These are phyloP conservation scores for Solanum okadae DNA, from an alignment of 257 asterid species.

Conservation along the genomic window DNA sequence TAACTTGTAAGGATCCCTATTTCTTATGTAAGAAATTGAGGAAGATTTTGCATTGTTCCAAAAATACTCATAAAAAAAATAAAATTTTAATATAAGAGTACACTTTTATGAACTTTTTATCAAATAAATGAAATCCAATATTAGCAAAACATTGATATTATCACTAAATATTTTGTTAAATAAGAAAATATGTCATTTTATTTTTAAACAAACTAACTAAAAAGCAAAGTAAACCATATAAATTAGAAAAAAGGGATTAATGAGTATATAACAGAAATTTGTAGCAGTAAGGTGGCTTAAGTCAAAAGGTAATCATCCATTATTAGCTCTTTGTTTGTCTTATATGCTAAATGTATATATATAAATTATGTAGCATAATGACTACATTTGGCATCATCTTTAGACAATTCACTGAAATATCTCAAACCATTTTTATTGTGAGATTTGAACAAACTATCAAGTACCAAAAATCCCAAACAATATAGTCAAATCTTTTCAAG, in stretches of 20 bases:
- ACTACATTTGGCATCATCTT: neutral
- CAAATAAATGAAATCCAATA: no score
- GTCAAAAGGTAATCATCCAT: neutral
- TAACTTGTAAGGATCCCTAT: neutral
- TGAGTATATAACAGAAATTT: no score
- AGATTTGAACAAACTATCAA: neutral
- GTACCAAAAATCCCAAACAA: neutral
- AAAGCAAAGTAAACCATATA: no score
- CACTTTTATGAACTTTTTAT: neutral
- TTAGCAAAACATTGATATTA: no score
- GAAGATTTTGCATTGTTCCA: neutral
- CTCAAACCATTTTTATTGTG: neutral
- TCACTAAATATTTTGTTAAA: no score
- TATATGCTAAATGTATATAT: neutral
- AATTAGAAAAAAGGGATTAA: no score
- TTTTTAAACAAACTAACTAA: no score
- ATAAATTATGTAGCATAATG: neutral
- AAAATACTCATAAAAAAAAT: no score
- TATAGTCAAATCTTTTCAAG: neutral
- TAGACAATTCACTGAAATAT: neutral
- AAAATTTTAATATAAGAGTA: neutral
- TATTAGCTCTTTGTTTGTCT: neutral
- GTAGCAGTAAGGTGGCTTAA: neutral
- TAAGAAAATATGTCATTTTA: no score
- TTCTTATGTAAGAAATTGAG: neutral